phyloP scores from a whole-genome alignment of 768 basidiomycete genomes.

The Phanerochaete carnosa region DNA sequence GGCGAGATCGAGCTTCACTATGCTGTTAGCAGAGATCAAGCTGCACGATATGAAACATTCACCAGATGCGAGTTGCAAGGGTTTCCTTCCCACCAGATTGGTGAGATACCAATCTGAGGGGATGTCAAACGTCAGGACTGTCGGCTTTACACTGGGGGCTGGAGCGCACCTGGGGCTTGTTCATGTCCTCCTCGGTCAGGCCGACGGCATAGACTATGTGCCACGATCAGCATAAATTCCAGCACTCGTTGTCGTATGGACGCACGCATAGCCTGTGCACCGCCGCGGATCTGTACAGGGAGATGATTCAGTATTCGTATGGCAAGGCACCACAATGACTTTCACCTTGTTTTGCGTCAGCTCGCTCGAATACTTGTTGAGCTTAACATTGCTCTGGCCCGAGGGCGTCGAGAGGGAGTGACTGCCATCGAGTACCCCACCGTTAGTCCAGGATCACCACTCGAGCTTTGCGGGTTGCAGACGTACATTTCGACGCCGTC shows the following conservation, averaged over 20 bases:
- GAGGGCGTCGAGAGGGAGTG: slow-evolving; percentile 39
- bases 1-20: slow-evolving; percentile 66
- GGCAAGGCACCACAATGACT: neutral
- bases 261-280: slow-evolving; percentile 86
- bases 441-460: too few relatives aligned
- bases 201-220: slow-evolving; percentile 78
- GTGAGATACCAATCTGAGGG: slow-evolving; percentile 77
- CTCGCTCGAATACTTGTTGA: slow-evolving; percentile 74
- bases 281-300: slow-evolving; percentile 52
- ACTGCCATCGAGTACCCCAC: slow-evolving; percentile 27
- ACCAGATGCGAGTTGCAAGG: slow-evolving; percentile 85
- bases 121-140: neutral
- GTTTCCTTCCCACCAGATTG: slow-evolving; percentile 93
- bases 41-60: neutral
- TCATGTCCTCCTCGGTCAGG: slow-evolving; percentile 74
- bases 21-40: neutral
- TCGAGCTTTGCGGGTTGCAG: neutral
- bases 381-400: slow-evolving; percentile 34
- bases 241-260: neutral
- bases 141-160: neutral
- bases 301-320: neutral
- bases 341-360: slow-evolving; percentile 76
- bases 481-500: slow-evolving; percentile 59
- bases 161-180: slow-evolving; percentile 69
- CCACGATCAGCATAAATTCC: neutral